Percentiles rank a stretch among this genome's conserved stretches.
Evolutionary conservation across 2,329 filamentous ascomycete species (phyloP).

Genomic region (Furcasterigmium furcatum): DNA sequence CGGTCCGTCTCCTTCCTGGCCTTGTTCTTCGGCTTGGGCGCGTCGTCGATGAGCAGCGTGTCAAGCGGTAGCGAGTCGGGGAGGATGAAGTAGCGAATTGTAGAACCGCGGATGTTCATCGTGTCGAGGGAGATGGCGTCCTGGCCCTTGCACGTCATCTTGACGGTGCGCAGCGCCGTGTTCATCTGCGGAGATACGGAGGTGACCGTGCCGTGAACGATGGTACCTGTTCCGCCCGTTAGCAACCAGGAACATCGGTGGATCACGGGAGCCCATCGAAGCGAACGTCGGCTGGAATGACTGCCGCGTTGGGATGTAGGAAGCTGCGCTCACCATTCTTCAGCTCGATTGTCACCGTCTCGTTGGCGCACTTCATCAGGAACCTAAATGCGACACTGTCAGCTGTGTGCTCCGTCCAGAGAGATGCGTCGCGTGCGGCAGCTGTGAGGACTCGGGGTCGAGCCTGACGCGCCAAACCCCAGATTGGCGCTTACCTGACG

Average conservation of each 20-base stretch:
- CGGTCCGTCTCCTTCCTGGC: conserved; percentile 84
- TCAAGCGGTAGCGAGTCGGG: conserved; percentile 94
- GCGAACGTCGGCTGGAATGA: background rate
- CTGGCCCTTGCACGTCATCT: conserved; percentile 89
- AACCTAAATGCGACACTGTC: conserved; percentile 59
- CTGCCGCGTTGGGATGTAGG: too few species aligned
- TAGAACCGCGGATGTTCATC: conserved; percentile 95
- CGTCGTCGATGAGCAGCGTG: conserved; percentile 92
- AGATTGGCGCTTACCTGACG: conserved; percentile 68
- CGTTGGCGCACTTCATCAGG: conserved; percentile 98
- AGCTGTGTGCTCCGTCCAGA: too few species aligned
- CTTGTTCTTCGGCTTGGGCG: conserved; percentile 99
- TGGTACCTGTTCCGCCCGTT: conserved; percentile 74
- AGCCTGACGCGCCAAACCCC: background rate
- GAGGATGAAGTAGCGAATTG: conserved; percentile 94
- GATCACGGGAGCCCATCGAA: too few species aligned
- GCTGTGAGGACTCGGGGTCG: too few species aligned
- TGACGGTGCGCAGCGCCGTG: conserved; percentile 89
- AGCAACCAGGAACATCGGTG: too few species aligned
- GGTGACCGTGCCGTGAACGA: conserved; percentile 94
- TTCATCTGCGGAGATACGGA: conserved; percentile 99
- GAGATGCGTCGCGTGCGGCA: too few species aligned
- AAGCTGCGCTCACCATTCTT: conserved; percentile 94
- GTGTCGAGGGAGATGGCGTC: conserved; percentile 86
- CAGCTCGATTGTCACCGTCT: conserved; percentile 96